These are phyloP conservation scores for Afroboletus lepidellus DNA, from an alignment of 1,284 basidiomycete genomes.

Conservation along the genomic window DNA sequence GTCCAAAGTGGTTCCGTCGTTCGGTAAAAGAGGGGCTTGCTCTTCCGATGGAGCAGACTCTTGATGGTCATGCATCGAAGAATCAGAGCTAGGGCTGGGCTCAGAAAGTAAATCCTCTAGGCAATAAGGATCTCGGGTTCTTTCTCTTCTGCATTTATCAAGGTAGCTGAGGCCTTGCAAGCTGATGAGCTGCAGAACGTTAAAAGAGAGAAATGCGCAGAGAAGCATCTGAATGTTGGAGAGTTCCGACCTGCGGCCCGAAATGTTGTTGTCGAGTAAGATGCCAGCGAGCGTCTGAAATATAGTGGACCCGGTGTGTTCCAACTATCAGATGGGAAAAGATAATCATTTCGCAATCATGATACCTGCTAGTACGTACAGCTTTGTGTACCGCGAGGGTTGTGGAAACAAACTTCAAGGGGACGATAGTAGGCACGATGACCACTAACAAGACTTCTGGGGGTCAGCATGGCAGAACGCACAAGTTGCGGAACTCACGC, in stretches of 20 bases:
- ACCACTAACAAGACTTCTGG: conserved; percentile 66
- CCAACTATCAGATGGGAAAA: conserved; percentile 46
- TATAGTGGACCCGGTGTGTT: conserved; percentile 69
- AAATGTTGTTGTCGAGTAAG: conserved; percentile 39
- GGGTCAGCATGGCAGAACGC: conserved; percentile 3
- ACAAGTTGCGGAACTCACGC: conserved; percentile 41
- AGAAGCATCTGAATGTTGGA: conserved; percentile 51
- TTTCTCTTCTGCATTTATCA: conserved; percentile 37
- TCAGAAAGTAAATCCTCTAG: conserved; percentile 12
- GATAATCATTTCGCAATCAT: not conserved
- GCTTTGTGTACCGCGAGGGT: conserved; percentile 79
- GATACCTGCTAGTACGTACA: conserved; percentile 40
- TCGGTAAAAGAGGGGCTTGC: conserved; percentile 12
- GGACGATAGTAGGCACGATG: conserved; percentile 72
- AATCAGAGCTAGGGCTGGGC: not conserved
- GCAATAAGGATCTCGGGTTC: conserved; percentile 13
- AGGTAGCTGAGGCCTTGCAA: conserved; percentile 50
- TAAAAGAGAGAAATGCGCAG: conserved; percentile 57
- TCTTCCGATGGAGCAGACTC: conserved; percentile 8
- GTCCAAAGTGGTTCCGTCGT: not conserved
- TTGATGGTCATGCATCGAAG: not conserved
- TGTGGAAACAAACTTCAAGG: conserved; percentile 70
- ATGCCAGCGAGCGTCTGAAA: conserved; percentile 71
- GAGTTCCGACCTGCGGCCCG: conserved; percentile 26
- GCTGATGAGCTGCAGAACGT: conserved; percentile 56